These are phyloP conservation scores for Candida wancherniae DNA, from an alignment of 805 yeast genomes.

Conservation along the genomic window DNA sequence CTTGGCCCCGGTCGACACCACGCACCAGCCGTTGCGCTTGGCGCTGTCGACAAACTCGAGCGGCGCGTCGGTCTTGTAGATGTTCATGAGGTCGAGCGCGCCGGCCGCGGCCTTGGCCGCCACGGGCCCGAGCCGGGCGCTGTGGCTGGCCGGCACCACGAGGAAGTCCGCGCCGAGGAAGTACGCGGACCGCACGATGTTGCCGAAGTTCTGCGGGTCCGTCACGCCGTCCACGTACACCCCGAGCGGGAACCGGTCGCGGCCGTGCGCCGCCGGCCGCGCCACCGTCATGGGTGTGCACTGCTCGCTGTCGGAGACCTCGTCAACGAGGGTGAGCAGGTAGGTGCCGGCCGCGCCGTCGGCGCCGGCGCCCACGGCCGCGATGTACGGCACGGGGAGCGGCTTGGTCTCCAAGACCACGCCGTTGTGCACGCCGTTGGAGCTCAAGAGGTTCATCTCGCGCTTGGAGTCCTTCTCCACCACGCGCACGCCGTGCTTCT, in stretches of 20 bases:
- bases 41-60: constrained; percentile 56
- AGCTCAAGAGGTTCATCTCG: constrained; percentile 55
- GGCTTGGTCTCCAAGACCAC: constrained; percentile 66
- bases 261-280: constrained; percentile 18
- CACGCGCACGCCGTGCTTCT: constrained; percentile 35
- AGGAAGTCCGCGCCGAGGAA: constrained; percentile 80
- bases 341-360: constrained; percentile 17
- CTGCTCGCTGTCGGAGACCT: constrained; percentile 4
- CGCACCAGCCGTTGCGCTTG: constrained; percentile 60
- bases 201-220: constrained; percentile 88
- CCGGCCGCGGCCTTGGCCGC: constrained; percentile 83
- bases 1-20: constrained; percentile 55
- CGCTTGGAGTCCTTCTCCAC: constrained; percentile 38
- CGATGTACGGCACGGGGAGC: constrained; percentile 30
- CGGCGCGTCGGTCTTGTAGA: constrained; percentile 57
- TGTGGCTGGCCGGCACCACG: constrained; percentile 61
- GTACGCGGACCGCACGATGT: constrained; percentile 72
- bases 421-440: constrained; percentile 77
- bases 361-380: constrained; percentile 23
- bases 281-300: constrained; percentile 14
- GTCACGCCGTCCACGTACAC: constrained; percentile 72
- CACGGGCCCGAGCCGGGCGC: constrained; percentile 71
- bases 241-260: constrained; percentile 52
- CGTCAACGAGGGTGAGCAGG: constrained; percentile 15
- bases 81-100: constrained; percentile 67